phyloP scores from a whole-genome alignment of 495 filamentous ascomycete species.

The Parathielavia appendiculata region DNA sequence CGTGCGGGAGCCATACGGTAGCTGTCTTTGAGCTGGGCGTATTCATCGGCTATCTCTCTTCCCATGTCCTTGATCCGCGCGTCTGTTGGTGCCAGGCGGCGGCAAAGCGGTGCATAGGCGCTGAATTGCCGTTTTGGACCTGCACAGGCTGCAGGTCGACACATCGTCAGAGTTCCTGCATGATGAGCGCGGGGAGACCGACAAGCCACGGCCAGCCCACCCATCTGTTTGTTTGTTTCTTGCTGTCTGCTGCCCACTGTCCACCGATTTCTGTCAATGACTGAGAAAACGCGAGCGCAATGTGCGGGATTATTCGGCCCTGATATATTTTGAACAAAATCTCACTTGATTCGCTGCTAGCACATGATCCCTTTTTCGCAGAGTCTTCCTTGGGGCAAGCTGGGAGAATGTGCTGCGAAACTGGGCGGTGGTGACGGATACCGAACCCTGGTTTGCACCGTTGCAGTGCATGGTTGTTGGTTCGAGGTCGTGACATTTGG shows the following conservation, averaged over 20 bases:
- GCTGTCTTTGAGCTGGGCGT: slow-evolving; percentile 59
- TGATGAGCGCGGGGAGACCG: slow-evolving; percentile 4
- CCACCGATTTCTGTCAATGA: neutral
- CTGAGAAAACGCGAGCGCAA: neutral
- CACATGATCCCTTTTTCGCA: neutral
- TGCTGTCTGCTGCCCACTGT: neutral
- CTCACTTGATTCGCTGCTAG: neutral
- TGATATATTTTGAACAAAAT: neutral
- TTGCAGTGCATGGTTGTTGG: too few species aligned
- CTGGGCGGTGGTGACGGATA: neutral
- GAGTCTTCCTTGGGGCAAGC: too few species aligned
- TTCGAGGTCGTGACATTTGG: neutral
- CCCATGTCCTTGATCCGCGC: slow-evolving; percentile 49
- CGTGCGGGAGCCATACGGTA: slow-evolving; percentile 51
- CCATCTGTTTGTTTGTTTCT: neutral
- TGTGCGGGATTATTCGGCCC: neutral
- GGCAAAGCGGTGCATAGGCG: slow-evolving; percentile 11
- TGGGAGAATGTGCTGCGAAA: neutral
- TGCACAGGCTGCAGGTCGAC: neutral
- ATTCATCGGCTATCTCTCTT: slow-evolving; percentile 70
- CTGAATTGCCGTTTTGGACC: slow-evolving; percentile 6
- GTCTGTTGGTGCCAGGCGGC: slow-evolving; percentile 40
- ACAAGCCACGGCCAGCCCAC: neutral
- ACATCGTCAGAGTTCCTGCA: slow-evolving; percentile 10
- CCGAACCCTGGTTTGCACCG: neutral